phyloP scores from a whole-genome alignment of 371 early-diverging fungal species.

The Lichtheimia hyalospora region DNA sequence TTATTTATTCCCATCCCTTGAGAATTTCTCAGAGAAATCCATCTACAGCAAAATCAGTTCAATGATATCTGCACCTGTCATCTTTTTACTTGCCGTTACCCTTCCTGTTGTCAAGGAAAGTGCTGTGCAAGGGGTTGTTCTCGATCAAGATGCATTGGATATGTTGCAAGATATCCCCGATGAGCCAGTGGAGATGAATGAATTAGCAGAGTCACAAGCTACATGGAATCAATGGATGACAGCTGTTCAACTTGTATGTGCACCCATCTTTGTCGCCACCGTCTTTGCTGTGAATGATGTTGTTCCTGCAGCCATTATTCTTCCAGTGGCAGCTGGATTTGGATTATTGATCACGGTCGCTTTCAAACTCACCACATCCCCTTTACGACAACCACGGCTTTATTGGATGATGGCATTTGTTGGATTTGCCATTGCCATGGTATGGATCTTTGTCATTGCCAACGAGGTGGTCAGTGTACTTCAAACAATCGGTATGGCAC shows the following conservation, averaged over 20 bases:
- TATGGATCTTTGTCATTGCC: constrained; percentile 83
- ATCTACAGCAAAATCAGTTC: constrained; percentile 54
- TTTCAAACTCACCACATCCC: constrained; percentile 33
- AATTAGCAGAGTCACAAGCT: constrained; percentile 9
- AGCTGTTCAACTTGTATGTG: constrained; percentile 39
- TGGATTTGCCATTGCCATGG: constrained; percentile 71
- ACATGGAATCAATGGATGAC: constrained; percentile 51
- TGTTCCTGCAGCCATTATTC: constrained; percentile 15
- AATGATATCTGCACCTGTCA: constrained; percentile 52
- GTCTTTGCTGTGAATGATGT: constrained; percentile 31
- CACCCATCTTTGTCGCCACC: constrained; percentile 35
- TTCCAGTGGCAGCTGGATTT: constrained; percentile 23
- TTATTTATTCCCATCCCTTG: constrained; percentile 57
- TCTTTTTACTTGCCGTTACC: constrained; percentile 52
- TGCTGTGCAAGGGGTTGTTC: constrained; percentile 19
- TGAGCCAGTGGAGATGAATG: constrained; percentile 12
- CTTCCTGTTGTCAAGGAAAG: constrained; percentile 59
- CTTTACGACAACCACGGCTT: constrained; percentile 27
- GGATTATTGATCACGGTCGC: constrained; percentile 19
- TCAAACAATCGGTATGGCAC: constrained; percentile 74
- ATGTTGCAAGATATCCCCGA: constrained; percentile 28
- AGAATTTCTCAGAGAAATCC: constrained; percentile 51
- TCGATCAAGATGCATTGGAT: constrained; percentile 29
- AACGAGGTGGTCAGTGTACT: constrained; percentile 83
- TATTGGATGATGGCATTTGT: constrained; percentile 60